phyloP scores from a whole-genome alignment of 352 stramenopile genomes.

The Globisporangium recalcitrans region DNA sequence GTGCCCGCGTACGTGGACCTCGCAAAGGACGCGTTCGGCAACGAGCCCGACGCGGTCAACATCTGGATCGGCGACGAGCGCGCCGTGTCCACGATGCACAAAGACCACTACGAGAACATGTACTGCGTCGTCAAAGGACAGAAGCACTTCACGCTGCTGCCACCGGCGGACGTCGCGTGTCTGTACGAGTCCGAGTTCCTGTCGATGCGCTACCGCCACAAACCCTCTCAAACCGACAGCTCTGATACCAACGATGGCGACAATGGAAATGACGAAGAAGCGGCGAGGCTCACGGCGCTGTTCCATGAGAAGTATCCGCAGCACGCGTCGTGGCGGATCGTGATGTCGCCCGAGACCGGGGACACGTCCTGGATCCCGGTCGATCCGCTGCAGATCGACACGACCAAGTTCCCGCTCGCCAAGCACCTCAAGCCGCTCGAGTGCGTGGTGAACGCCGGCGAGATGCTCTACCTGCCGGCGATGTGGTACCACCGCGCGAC shows the following conservation, averaged over 20 bases:
- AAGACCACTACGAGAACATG: slow-evolving; percentile 99
- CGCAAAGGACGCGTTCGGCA: slow-evolving; percentile 65
- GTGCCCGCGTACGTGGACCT: slow-evolving; percentile 57
- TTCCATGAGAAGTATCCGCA: slow-evolving; percentile 55
- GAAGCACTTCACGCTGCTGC: slow-evolving; percentile 93
- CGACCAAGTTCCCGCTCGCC: slow-evolving; percentile 46
- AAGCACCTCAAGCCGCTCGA: slow-evolving; percentile 47
- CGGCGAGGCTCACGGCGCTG: slow-evolving; percentile 26
- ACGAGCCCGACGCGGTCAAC: slow-evolving; percentile 90
- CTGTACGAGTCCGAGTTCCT: slow-evolving; percentile 81
- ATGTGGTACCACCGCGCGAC: slow-evolving; percentile 85
- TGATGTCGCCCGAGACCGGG: slow-evolving; percentile 38
- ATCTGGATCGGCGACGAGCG: slow-evolving; percentile 97
- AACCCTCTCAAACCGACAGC: background rate
- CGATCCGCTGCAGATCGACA: slow-evolving; percentile 64
- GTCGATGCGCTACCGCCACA: slow-evolving; percentile 57
- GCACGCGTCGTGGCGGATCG: slow-evolving; percentile 43
- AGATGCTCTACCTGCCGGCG: slow-evolving; percentile 72
- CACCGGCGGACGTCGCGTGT: slow-evolving; percentile 86
- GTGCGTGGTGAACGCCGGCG: slow-evolving; percentile 60
- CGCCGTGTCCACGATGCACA: slow-evolving; percentile 95
- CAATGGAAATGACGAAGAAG: slow-evolving; percentile 14
- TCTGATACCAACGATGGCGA: background rate
- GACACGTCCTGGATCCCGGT: slow-evolving; percentile 79
- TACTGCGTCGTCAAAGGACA: slow-evolving; percentile 95